A percentile compares a stretch with the other conserved stretches of the same genome.
Evolutionary conservation across 768 basidiomycete species (phyloP).

Genomic region (Collybia nuda): DNA sequence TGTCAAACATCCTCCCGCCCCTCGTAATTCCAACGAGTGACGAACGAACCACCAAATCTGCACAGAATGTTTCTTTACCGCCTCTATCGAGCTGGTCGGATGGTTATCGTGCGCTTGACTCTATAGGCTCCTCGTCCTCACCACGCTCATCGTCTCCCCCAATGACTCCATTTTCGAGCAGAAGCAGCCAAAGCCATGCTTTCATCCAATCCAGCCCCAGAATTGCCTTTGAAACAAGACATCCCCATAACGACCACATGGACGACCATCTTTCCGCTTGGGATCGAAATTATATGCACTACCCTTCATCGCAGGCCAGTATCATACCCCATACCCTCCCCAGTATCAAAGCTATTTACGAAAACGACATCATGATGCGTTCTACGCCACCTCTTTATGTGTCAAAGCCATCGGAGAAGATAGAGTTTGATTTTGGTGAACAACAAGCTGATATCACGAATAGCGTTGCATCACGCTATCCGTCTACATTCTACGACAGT

Average conservation of each 20-base stretch:
- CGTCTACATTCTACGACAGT: constrained; percentile 30
- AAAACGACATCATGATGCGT: constrained; percentile 22
- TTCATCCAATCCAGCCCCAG: constrained; percentile 36
- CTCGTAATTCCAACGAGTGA: constrained; percentile 20
- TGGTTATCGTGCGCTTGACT: constrained; percentile 16
- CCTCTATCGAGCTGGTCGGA: constrained; percentile 16
- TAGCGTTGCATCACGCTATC: constrained; percentile 22
- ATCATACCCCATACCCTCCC: constrained; percentile 22
- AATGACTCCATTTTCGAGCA: constrained; percentile 30
- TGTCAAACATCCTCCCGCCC: constrained; percentile 33
- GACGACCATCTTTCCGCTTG: constrained; percentile 27
- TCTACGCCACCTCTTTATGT: constrained; percentile 32
- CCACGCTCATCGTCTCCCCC: constrained; percentile 37
- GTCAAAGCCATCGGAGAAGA: constrained; percentile 30
- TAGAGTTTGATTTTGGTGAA: constrained; percentile 19
- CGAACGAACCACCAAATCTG: constrained; percentile 17
- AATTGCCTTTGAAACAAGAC: constrained; percentile 20
- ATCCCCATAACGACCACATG: constrained; percentile 16
- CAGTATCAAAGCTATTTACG: constrained; percentile 25
- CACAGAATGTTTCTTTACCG: constrained; percentile 17
- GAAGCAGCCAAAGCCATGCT: constrained; percentile 24
- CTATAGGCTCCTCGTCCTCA: constrained; percentile 31
- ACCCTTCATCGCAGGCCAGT: constrained; percentile 14
- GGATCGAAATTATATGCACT: constrained; percentile 13
- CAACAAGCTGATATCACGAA: constrained; percentile 23